Percentiles rank a stretch among this genome's conserved stretches.
Conservation (phyloP, 345 rosid species). For the Brassica rapa region DNA sequence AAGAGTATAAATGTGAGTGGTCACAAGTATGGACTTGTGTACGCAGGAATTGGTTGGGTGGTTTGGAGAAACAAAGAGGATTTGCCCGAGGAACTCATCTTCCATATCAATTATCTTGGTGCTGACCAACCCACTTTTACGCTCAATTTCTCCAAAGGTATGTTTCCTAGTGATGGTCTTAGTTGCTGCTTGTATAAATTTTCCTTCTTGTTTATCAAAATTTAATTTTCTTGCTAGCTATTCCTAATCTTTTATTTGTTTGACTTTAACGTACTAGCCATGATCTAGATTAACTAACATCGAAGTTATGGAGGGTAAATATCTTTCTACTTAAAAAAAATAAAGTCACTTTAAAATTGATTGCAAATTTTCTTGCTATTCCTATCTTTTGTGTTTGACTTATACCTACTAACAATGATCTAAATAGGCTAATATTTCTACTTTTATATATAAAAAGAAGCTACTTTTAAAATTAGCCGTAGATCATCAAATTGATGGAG, state of each 20-base stretch:
- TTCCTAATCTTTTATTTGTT: background rate
- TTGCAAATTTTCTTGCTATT: background rate
- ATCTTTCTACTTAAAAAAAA: too few species aligned
- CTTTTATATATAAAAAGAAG: background rate
- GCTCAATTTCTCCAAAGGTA: background rate
- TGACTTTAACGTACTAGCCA: background rate
- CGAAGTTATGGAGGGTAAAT: too few species aligned
- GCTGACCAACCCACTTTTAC: background rate
- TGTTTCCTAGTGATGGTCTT: background rate
- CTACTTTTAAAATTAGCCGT: background rate
- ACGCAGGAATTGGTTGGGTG: background rate
- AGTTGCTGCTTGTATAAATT: background rate
- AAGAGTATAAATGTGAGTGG: background rate
- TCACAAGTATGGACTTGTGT: background rate
- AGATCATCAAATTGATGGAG: background rate
- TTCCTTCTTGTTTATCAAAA: background rate
- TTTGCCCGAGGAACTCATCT: background rate
- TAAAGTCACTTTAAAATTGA: too few species aligned
- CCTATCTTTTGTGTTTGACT: background rate
- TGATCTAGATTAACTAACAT: background rate
- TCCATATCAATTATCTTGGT: background rate
- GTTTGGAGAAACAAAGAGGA: background rate
- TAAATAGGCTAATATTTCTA: background rate
- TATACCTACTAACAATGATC: background rate
- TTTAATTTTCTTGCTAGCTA: background rate